These are phyloP conservation scores for Vaccinium vitisidaea DNA, from an alignment of 148 eudicot species.

Conservation along the genomic window DNA sequence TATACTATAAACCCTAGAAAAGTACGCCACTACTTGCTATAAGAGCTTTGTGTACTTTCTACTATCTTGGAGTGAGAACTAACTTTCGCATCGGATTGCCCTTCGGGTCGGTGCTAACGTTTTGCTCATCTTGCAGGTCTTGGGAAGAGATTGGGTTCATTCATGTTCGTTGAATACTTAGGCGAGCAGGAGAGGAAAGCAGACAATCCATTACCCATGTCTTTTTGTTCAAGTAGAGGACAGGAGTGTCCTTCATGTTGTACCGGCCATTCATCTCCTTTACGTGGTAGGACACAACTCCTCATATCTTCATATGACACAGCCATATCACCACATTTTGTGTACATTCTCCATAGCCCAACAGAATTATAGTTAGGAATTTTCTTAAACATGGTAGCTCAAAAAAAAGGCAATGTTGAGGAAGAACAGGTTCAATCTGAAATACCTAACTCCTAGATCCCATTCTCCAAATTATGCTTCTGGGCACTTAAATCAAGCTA, in stretches of 20 bases:
- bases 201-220: not conserved
- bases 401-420: not conserved
- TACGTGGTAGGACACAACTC: too few relatives aligned
- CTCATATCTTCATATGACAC: not conserved
- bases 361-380: too few relatives aligned
- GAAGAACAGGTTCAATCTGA: not conserved
- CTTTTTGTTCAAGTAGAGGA: too few relatives aligned
- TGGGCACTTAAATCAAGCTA: not conserved
- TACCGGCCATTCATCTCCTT: too few relatives aligned
- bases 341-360: too few relatives aligned
- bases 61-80: too few relatives aligned
- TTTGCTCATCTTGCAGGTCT: too few relatives aligned
- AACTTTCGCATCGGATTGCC: too few relatives aligned
- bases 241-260: too few relatives aligned
- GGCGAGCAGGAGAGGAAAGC: not conserved
- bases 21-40: not conserved
- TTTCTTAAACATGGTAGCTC: not conserved
- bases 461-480: not conserved
- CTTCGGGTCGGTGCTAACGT: too few relatives aligned
- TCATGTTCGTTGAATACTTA: too few relatives aligned
- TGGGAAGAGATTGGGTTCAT: too few relatives aligned
- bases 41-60: not conserved
- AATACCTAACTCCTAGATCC: not conserved
- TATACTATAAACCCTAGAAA: not conserved
- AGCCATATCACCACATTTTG: not conserved